Evolutionary conservation across 345 rosid species (phyloP).

Genomic region (Arabidopsis suecica): DNA sequence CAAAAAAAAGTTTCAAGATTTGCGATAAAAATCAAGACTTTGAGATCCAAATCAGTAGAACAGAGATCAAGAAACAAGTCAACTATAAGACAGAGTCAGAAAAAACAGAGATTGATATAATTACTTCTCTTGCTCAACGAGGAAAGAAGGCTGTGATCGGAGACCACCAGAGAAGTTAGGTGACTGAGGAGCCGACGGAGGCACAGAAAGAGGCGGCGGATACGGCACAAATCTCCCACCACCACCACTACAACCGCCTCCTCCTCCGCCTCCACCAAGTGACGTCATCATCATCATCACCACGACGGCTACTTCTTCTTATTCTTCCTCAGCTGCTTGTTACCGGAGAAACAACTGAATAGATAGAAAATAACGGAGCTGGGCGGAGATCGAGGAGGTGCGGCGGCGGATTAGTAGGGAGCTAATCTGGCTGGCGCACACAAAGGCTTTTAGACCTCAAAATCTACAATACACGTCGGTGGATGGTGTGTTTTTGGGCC

Average conservation of each 20-base stretch:
- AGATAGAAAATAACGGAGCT: neutral
- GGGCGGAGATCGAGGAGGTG: constrained; percentile 26
- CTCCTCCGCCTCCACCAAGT: constrained; percentile 47
- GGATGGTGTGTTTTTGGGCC: constrained; percentile 36
- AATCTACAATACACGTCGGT: constrained; percentile 43
- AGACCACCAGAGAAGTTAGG: constrained; percentile 84
- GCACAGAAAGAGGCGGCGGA: constrained; percentile 66
- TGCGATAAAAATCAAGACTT: neutral
- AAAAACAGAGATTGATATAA: constrained; percentile 15
- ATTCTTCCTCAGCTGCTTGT: neutral
- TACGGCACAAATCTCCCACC: constrained; percentile 76
- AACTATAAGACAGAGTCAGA: neutral
- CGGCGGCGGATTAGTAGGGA: constrained; percentile 40
- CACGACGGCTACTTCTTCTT: constrained; percentile 1
- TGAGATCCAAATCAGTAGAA: constrained; percentile 25
- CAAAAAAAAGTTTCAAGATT: constrained; percentile 13
- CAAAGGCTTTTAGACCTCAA: constrained; percentile 32
- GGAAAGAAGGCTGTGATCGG: constrained; percentile 64
- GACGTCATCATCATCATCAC: constrained; percentile 53
- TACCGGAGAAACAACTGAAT: neutral
- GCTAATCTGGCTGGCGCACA: constrained; percentile 42
- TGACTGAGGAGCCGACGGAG: constrained; percentile 85
- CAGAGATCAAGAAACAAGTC: constrained; percentile 31
- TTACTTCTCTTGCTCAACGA: constrained; percentile 90
- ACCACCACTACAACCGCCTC: neutral